A percentile compares a stretch with the other conserved stretches of the same genome.
Conservation (phyloP, 768 basidiomycete genomes). For the Serendipita sp. region DNA sequence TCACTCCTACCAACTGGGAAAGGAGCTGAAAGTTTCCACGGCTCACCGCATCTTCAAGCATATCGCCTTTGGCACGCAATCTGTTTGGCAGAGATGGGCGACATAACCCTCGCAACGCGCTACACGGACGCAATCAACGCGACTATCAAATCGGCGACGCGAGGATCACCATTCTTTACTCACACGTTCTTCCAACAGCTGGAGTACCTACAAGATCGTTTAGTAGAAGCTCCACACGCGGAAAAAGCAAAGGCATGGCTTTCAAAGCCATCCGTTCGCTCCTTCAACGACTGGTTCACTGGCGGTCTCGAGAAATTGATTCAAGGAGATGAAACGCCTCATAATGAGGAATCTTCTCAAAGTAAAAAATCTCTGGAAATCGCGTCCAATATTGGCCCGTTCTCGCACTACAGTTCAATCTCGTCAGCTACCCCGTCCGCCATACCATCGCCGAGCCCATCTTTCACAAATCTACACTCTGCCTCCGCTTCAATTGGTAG, state of each 20-base stretch:
- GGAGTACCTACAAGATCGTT: conserved; percentile 60
- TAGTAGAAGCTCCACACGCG: conserved; percentile 50
- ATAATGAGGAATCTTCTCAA: conserved; percentile 11
- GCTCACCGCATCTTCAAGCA: conserved; percentile 72
- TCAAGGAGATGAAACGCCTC: conserved; percentile 37
- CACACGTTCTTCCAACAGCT: conserved; percentile 53
- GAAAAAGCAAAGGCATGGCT: conserved; percentile 81
- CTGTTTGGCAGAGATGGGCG: conserved; percentile 64
- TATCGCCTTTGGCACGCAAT: conserved; percentile 70
- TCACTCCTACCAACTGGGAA: conserved; percentile 56
- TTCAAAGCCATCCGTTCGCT: conserved; percentile 76
- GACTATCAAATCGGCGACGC: conserved; percentile 29
- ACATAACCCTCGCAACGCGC: conserved; percentile 55
- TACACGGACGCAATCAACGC: conserved; percentile 81
- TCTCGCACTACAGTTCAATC: conserved; percentile 85
- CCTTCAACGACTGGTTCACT: conserved; percentile 82
- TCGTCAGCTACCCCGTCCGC: conserved; percentile 64
- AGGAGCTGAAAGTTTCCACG: conserved; percentile 72
- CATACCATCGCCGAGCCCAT: conserved; percentile 59
- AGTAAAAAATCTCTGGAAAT: conserved; percentile 14
- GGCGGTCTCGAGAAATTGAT: conserved; percentile 87
- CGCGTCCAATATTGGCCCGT: conserved; percentile 49
- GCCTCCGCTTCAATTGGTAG: conserved; percentile 4
- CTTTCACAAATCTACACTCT: conserved; percentile 14
- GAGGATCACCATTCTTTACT: conserved; percentile 51